These are phyloP conservation scores for Ogataea saltuana DNA, from an alignment of 805 yeast genomes.

Conservation along the genomic window DNA sequence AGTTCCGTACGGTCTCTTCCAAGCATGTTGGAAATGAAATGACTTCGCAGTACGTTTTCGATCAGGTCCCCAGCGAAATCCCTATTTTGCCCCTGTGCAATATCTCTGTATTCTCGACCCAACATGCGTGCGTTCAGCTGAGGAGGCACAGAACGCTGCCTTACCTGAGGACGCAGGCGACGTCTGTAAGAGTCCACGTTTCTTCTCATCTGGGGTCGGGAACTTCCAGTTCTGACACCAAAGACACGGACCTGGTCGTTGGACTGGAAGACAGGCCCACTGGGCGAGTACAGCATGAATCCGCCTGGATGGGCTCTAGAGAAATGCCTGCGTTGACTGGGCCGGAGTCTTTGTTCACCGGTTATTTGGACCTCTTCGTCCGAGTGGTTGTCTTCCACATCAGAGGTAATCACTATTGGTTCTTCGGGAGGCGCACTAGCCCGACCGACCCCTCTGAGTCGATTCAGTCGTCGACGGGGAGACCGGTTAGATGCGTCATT, in stretches of 20 bases:
- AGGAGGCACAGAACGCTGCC: neutral
- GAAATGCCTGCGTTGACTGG: constrained; percentile 14
- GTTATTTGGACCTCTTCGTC: constrained; percentile 29
- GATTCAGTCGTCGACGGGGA: constrained; percentile 5
- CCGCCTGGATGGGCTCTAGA: constrained; percentile 18
- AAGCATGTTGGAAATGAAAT: constrained; percentile 9
- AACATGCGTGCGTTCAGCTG: neutral
- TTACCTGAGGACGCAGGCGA: constrained; percentile 8
- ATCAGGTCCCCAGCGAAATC: constrained; percentile 8
- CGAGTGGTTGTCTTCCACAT: constrained; percentile 17
- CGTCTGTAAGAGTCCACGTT: constrained; percentile 2
- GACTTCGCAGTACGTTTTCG: constrained; percentile 13
- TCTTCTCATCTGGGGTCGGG: neutral
- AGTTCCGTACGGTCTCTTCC: neutral
- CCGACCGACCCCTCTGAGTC: constrained; percentile 4
- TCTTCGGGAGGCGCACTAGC: constrained; percentile 14
- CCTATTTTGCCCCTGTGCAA: neutral
- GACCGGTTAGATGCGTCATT: neutral
- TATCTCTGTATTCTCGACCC: neutral
- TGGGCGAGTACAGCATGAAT: constrained; percentile 17
- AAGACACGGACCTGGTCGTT: constrained; percentile 13
- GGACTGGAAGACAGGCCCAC: constrained; percentile 17
- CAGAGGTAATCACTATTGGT: constrained; percentile 27
- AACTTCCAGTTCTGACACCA: constrained; percentile 8
- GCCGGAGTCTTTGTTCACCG: constrained; percentile 23